Conservation (phyloP, 345 rosid species). For the Brassica cretica region DNA sequence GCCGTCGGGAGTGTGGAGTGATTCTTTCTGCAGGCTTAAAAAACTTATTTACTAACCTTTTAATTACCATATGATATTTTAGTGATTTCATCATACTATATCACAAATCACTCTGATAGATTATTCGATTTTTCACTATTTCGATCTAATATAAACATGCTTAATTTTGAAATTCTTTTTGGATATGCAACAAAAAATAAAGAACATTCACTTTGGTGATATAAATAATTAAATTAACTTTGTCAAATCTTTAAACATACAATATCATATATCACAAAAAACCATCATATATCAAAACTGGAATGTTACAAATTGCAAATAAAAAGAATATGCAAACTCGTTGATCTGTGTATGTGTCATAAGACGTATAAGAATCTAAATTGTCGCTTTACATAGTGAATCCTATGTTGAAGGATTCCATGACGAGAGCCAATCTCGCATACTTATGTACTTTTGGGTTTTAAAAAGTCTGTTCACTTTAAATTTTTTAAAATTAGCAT, state of each 20-base stretch:
- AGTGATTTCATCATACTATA: too few species aligned
- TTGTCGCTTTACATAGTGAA: conserved; percentile 26
- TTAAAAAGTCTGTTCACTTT: background rate
- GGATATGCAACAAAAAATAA: too few species aligned
- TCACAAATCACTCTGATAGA: too few species aligned
- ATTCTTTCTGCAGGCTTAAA: too few species aligned
- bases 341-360: background rate
- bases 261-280: background rate
- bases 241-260: background rate
- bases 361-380: background rate
- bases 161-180: too few species aligned
- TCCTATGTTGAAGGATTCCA: conserved; percentile 38
- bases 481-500: background rate
- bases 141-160: too few species aligned
- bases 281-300: background rate
- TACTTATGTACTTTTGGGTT: conserved; percentile 7
- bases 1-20: background rate
- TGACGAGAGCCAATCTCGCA: conserved; percentile 21
- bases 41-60: too few species aligned
- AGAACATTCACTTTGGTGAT: background rate
- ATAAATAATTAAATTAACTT: background rate
- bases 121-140: too few species aligned
- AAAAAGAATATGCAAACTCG: background rate
- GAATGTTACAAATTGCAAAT: background rate
- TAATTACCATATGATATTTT: too few species aligned